A percentile compares a stretch with the other conserved stretches of the same genome.
These are phyloP conservation scores for Colletotrichum kahawae DNA, from an alignment of 2,329 filamentous ascomycete species.

Conservation along the genomic window DNA sequence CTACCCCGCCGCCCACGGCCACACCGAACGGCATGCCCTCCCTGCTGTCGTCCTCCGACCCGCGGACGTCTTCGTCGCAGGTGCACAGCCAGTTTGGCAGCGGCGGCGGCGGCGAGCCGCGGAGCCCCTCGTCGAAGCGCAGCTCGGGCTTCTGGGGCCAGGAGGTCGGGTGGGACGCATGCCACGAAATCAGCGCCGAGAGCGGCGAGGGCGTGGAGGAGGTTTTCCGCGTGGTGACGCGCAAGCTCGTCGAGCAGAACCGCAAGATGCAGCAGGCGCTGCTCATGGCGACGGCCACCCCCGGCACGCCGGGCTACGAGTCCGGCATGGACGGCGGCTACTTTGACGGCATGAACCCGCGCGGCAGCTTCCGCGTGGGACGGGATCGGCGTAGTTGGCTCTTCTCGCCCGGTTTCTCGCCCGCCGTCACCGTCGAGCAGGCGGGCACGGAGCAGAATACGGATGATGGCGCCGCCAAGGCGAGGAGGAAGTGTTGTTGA, in stretches of 20 bases:
- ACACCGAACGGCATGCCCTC: conserved; percentile 39
- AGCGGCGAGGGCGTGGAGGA: conserved; percentile 96
- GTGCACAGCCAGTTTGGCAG: conserved; percentile 28
- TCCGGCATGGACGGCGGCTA: conserved; percentile 52
- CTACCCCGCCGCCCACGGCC: conserved; percentile 71
- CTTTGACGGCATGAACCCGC: conserved; percentile 53
- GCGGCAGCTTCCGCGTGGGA: conserved; percentile 62
- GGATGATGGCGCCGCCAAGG: conserved; percentile 21
- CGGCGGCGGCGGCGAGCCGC: conserved; percentile 51
- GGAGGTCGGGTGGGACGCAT: conserved; percentile 95
- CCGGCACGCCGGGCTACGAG: conserved; percentile 53
- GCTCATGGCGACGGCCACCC: conserved; percentile 57
- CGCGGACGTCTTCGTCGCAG: conserved; percentile 16
- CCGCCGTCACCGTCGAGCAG: conserved; percentile 54
- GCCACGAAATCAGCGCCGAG: conserved; percentile 95
- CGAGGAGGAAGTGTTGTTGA: conserved; percentile 32
- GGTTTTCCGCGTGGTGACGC: conserved; percentile 77
- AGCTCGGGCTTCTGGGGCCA: conserved; percentile 87
- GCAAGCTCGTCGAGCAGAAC: conserved; percentile 69
- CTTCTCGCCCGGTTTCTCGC: conserved; percentile 59
- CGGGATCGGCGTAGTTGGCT: conserved; percentile 65
- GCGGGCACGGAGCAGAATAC: conserved; percentile 32
- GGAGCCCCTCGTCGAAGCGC: conserved; percentile 67
- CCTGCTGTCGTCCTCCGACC: conserved; percentile 27
- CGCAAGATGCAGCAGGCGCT: conserved; percentile 66